Conservation (phyloP, 306 rosid genomes). For the Alnus glutinosa region DNA sequence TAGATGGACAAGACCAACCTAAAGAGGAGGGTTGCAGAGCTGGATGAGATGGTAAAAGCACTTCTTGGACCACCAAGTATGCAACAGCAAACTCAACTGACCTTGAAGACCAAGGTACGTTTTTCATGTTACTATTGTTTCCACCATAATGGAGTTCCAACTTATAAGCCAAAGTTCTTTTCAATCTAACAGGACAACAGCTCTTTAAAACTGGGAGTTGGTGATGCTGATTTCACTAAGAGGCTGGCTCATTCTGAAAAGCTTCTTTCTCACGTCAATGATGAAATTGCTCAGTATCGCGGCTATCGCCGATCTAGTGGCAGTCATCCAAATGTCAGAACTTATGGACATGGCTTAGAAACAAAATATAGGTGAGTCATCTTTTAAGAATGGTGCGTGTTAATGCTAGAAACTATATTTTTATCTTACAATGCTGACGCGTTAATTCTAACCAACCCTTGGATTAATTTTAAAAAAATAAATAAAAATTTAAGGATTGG, state of each 20-base stretch:
- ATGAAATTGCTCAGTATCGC: constrained; percentile 51
- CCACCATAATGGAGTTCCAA: constrained; percentile 2
- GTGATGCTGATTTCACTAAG: constrained; percentile 45
- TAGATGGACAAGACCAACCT: constrained; percentile 81
- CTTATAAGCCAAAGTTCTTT: constrained; percentile 17
- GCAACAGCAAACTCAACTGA: constrained; percentile 35
- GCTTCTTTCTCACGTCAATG: constrained; percentile 59
- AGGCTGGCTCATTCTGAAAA: constrained; percentile 63
- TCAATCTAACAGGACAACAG: constrained; percentile 44
- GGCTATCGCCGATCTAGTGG: constrained; percentile 47
- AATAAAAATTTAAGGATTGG: too few species aligned
- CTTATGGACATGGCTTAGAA: constrained; percentile 23
- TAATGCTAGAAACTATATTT: too few species aligned
- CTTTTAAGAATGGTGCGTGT: not conserved
- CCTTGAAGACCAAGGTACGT: constrained; percentile 54
- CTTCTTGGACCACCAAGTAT: constrained; percentile 41
- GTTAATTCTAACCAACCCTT: too few species aligned
- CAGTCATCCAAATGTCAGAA: constrained; percentile 40
- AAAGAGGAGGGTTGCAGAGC: constrained; percentile 60
- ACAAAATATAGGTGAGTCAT: constrained; percentile 22
- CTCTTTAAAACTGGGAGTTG: constrained; percentile 34
- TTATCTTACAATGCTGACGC: too few species aligned
- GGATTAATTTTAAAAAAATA: too few species aligned
- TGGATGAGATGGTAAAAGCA: constrained; percentile 77
- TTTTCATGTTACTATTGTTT: not conserved